Conservation (phyloP, 1,284 basidiomycete species). For the Uromyces viciae-fabae region DNA sequence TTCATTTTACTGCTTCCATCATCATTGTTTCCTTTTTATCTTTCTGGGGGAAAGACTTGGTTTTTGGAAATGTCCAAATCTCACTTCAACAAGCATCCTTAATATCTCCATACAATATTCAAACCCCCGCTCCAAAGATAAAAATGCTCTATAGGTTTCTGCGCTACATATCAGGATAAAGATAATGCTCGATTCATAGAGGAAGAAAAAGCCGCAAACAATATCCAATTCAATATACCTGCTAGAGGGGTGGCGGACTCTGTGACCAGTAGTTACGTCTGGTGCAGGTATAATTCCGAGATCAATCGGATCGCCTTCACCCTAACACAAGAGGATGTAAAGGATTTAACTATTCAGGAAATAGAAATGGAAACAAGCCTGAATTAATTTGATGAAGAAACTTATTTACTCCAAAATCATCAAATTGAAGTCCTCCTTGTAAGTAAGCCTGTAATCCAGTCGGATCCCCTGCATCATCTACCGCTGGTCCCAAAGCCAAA, state of each 20-base stretch:
- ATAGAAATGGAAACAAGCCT: not conserved
- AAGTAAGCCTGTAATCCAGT: not conserved
- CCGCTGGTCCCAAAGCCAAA: not conserved
- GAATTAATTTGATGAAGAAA: not conserved
- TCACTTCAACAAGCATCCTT: too few relatives aligned
- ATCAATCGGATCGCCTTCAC: not conserved
- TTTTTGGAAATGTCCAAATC: too few relatives aligned
- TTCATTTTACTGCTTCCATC: too few relatives aligned
- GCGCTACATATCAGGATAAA: too few relatives aligned
- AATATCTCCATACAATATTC: too few relatives aligned
- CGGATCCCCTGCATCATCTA: not conserved
- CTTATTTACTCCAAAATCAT: constrained; percentile 25
- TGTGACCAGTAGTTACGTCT: not conserved
- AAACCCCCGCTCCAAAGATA: too few relatives aligned
- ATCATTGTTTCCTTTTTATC: too few relatives aligned
- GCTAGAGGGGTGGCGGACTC: constrained; percentile 18
- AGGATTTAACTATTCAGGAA: not conserved
- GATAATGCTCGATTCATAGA: not conserved
- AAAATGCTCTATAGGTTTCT: too few relatives aligned
- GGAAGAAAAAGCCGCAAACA: not conserved
- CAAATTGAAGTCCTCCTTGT: constrained; percentile 12
- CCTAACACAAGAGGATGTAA: not conserved
- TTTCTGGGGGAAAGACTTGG: too few relatives aligned
- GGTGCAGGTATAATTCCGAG: constrained; percentile 18
- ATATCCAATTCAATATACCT: constrained; percentile 10